These are phyloP conservation scores for Paecilomyces variotii DNA, from an alignment of 2,329 filamentous ascomycete species.

Conservation along the genomic window DNA sequence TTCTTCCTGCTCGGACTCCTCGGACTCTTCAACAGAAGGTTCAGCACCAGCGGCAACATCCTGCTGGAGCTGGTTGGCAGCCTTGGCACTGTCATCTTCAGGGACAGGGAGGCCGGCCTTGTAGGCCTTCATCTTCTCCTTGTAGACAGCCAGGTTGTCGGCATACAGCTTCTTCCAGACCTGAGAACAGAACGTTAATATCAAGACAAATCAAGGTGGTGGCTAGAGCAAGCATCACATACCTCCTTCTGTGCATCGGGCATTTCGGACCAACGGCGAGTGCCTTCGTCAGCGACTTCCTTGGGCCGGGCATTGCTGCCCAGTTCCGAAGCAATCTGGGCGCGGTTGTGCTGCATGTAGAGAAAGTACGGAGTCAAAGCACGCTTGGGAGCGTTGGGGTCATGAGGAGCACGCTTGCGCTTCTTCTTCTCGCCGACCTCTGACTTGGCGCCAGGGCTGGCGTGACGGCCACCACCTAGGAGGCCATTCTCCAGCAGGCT, in stretches of 20 bases:
- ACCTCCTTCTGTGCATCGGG: conserved; percentile 62
- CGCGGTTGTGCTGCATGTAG: conserved; percentile 81
- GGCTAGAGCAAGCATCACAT: conserved; percentile 15
- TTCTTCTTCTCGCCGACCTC: conserved; percentile 68
- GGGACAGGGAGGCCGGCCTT: conserved; percentile 42
- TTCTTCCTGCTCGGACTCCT: conserved; percentile 18
- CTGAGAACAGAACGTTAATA: conserved; percentile 20
- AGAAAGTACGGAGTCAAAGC: conserved; percentile 92
- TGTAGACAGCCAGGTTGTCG: conserved; percentile 49
- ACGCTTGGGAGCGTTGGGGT: conserved; percentile 91
- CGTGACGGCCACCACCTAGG: conserved; percentile 26
- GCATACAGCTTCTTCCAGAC: conserved; percentile 52
- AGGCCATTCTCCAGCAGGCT: conserved; percentile 39
- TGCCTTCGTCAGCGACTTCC: conserved; percentile 80
- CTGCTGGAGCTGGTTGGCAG: conserved; percentile 34
- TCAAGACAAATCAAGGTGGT: background rate
- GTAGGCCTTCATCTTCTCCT: conserved; percentile 49
- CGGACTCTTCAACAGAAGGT: conserved; percentile 22
- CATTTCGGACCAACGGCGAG: conserved; percentile 78
- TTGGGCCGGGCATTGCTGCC: conserved; percentile 70
- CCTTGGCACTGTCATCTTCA: conserved; percentile 37
- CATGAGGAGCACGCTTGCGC: conserved; percentile 77
- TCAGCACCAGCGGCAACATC: conserved; percentile 30
- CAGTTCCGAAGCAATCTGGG: conserved; percentile 71
- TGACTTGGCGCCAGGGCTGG: conserved; percentile 29